Evolutionary conservation across 345 rosid species (phyloP).

Genomic region (Eucalyptus sp.): DNA sequence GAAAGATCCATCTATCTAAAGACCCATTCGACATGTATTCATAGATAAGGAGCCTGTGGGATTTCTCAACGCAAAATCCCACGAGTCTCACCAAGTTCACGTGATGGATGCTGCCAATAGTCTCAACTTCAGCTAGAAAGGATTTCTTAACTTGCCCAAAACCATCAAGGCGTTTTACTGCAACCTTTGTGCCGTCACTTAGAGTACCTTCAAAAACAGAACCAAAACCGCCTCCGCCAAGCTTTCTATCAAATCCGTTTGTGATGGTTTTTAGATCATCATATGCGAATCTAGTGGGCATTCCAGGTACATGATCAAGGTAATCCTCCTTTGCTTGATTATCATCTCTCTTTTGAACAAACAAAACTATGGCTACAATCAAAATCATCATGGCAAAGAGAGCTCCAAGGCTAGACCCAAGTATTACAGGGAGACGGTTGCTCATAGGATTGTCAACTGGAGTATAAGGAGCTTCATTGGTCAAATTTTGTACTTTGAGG

Average conservation of each 20-base stretch:
- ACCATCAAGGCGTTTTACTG: constrained; percentile 11
- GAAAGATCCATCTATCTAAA: too few relatives aligned
- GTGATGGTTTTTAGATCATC: neutral
- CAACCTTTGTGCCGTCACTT: neutral
- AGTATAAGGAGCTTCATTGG: neutral
- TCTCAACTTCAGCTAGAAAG: constrained; percentile 16
- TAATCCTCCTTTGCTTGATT: neutral
- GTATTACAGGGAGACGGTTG: neutral
- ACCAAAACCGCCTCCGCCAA: constrained; percentile 23
- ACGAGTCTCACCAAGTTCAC: neutral
- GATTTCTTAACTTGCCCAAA: constrained; percentile 2
- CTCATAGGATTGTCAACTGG: neutral
- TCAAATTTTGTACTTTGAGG: neutral
- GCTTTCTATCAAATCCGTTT: neutral
- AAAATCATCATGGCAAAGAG: neutral
- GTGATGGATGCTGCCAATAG: constrained; percentile 18
- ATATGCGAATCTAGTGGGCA: neutral
- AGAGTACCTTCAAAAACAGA: constrained; percentile 5
- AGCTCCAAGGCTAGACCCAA: neutral
- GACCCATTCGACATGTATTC: too few relatives aligned
- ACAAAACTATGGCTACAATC: neutral
- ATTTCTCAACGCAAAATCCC: too few relatives aligned
- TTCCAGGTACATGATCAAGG: neutral
- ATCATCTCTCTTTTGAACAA: neutral
- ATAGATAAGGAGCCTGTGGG: too few relatives aligned